Evolutionary conservation across 2,329 filamentous ascomycete species (phyloP).

Genomic region (Trichoderma sp.): DNA sequence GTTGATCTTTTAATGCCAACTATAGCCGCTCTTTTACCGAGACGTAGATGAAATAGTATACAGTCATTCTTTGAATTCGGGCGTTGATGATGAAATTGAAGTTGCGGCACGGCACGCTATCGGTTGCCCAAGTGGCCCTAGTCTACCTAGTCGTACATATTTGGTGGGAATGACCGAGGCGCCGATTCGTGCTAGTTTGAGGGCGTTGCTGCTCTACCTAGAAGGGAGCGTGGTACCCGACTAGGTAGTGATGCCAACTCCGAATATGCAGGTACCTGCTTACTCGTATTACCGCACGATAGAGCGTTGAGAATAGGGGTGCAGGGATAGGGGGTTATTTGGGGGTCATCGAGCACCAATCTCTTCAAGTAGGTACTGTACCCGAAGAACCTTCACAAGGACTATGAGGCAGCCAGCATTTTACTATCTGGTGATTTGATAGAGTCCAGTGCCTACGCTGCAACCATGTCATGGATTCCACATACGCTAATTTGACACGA

Average conservation of each 20-base stretch:
- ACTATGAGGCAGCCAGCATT: not conserved
- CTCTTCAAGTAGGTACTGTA: not conserved
- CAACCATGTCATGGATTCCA: not conserved
- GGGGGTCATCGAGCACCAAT: not conserved
- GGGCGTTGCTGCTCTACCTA: not conserved
- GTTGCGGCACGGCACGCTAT: not conserved
- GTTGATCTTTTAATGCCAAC: constrained; percentile 25
- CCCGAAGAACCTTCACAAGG: not conserved
- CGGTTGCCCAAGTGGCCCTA: not conserved
- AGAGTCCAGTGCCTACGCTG: no score
- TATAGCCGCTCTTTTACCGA: constrained; percentile 29
- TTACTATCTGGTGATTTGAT: not conserved
- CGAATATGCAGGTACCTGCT: not conserved
- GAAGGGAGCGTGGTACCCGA: no score
- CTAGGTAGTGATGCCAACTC: not conserved
- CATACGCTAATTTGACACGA: not conserved
- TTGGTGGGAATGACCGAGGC: not conserved
- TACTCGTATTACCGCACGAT: not conserved
- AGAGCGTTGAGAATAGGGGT: not conserved
- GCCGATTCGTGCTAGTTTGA: not conserved
- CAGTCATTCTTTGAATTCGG: constrained; percentile 27
- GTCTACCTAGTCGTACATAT: not conserved
- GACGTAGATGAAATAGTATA: constrained; percentile 25
- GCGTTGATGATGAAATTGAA: not conserved
- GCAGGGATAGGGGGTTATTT: not conserved